Evolutionary conservation across 768 basidiomycete genomes (phyloP).

Genomic region (Postia placenta): DNA sequence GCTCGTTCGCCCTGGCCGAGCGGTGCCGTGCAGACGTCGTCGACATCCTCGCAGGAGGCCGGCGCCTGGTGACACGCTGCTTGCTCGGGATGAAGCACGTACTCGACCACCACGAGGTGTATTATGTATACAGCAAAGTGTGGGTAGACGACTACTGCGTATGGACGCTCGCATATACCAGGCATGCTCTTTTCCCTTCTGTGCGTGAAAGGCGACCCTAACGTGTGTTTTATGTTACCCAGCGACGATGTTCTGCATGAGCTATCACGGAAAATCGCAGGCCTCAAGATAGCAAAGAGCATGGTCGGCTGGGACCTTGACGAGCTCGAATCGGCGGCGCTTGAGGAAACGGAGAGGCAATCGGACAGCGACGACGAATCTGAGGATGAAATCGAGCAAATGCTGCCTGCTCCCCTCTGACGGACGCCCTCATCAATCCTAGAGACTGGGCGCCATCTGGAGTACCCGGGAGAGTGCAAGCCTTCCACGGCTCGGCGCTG

Average conservation of each 20-base stretch:
- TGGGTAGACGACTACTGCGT: slow-evolving; percentile 84
- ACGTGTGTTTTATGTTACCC: not conserved
- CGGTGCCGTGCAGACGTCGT: slow-evolving; percentile 62
- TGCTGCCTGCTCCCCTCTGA: slow-evolving; percentile 20
- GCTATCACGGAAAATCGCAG: slow-evolving; percentile 39
- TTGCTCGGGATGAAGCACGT: slow-evolving; percentile 69
- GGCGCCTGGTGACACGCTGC: slow-evolving; percentile 54
- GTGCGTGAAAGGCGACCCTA: not conserved
- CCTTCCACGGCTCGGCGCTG: no score
- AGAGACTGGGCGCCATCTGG: no score
- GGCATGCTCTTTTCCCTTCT: slow-evolving; percentile 30
- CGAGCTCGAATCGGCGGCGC: slow-evolving; percentile 54
- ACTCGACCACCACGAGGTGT: slow-evolving; percentile 77
- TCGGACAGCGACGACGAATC: slow-evolving; percentile 72
- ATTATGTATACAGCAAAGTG: slow-evolving; percentile 83
- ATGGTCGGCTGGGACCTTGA: slow-evolving; percentile 68
- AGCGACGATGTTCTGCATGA: slow-evolving; percentile 54
- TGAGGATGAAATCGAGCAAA: slow-evolving; percentile 23
- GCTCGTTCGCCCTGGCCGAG: slow-evolving; percentile 71
- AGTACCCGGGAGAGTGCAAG: no score
- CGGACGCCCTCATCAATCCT: no score
- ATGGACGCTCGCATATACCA: slow-evolving; percentile 70
- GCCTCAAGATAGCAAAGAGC: slow-evolving; percentile 42
- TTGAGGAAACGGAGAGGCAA: slow-evolving; percentile 28
- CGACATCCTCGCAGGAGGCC: slow-evolving; percentile 49